phyloP scores from a whole-genome alignment of 2,329 filamentous ascomycete genomes.

The Fonsecaea pugnacius region DNA sequence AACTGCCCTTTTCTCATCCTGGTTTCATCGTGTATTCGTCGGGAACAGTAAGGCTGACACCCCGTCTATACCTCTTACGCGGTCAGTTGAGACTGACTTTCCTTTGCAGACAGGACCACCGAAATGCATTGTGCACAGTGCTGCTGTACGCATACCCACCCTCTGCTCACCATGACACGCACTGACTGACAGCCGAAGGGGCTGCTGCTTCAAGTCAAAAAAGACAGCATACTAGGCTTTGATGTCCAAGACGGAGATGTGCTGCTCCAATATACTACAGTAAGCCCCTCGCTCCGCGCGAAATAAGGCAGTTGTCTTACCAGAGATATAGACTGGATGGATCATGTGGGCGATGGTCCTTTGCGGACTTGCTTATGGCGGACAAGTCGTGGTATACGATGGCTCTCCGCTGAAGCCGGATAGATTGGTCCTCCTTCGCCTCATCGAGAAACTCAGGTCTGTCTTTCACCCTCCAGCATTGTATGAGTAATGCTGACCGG shows the following conservation, averaged over 20 bases:
- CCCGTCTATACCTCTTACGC: not conserved
- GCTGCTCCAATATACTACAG: conserved; percentile 63
- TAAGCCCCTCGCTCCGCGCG: not conserved
- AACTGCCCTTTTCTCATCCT: conserved; percentile 71
- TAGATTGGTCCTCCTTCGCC: conserved; percentile 63
- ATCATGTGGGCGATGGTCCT: conserved; percentile 69
- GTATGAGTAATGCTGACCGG: not conserved
- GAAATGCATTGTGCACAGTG: conserved; percentile 80
- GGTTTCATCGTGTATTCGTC: conserved; percentile 76
- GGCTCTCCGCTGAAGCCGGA: conserved; percentile 78
- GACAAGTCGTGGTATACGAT: conserved; percentile 72
- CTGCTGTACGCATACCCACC: conserved; percentile 34
- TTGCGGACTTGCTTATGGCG: conserved; percentile 62
- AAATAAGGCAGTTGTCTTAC: not conserved
- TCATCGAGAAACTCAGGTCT: conserved; percentile 67
- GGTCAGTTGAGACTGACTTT: not conserved
- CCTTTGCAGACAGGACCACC: conserved; percentile 67
- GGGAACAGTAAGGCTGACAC: conserved; percentile 57
- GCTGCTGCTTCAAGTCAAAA: conserved; percentile 40
- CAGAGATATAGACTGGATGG: conserved; percentile 64
- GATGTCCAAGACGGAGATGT: conserved; percentile 51
- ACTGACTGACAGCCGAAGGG: conserved; percentile 17
- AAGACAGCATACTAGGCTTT: conserved; percentile 64
- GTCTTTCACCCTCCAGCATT: conserved; percentile 50
- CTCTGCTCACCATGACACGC: not conserved